Evolutionary conservation across 768 basidiomycete genomes (phyloP).

Genomic region (Hygrophoropsis aurantiaca): DNA sequence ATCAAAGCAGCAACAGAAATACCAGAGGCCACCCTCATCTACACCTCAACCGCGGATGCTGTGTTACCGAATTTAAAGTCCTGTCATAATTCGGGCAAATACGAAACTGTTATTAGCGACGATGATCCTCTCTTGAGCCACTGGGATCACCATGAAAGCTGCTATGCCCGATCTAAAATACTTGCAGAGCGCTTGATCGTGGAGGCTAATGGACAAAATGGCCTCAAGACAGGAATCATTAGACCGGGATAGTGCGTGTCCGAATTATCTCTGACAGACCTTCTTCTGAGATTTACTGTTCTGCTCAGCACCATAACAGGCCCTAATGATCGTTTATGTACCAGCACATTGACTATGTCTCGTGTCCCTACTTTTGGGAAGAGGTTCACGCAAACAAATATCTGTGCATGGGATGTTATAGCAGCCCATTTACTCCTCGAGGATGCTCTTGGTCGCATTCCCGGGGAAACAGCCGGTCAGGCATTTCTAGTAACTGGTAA

Average conservation of each 20-base stretch:
- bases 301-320: slow-evolving; percentile 31
- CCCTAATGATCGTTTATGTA: slow-evolving; percentile 31
- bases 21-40: slow-evolving; percentile 42
- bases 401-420: slow-evolving; percentile 37
- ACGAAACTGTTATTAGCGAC: slow-evolving; percentile 36
- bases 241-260: slow-evolving; percentile 32
- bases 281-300: background rate
- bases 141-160: slow-evolving; percentile 38
- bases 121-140: slow-evolving; percentile 47
- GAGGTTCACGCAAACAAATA: slow-evolving; percentile 26
- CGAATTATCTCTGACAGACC: background rate
- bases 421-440: slow-evolving; percentile 34
- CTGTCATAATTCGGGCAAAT: slow-evolving; percentile 17
- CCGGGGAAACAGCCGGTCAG: slow-evolving; percentile 27
- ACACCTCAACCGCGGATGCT: slow-evolving; percentile 48
- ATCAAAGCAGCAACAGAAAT: slow-evolving; percentile 37
- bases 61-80: slow-evolving; percentile 41
- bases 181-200: slow-evolving; percentile 53
- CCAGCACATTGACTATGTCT: slow-evolving; percentile 30
- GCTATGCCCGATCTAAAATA: slow-evolving; percentile 57
- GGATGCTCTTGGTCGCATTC: slow-evolving; percentile 25
- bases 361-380: slow-evolving; percentile 32
- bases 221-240: slow-evolving; percentile 43
- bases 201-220: slow-evolving; percentile 47
- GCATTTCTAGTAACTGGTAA: slow-evolving; percentile 35